Evolutionary conservation across 345 rosid genomes (phyloP), one percentile per base, ranked within the genome.

Genomic region (Heritiera littoralis): DNA sequence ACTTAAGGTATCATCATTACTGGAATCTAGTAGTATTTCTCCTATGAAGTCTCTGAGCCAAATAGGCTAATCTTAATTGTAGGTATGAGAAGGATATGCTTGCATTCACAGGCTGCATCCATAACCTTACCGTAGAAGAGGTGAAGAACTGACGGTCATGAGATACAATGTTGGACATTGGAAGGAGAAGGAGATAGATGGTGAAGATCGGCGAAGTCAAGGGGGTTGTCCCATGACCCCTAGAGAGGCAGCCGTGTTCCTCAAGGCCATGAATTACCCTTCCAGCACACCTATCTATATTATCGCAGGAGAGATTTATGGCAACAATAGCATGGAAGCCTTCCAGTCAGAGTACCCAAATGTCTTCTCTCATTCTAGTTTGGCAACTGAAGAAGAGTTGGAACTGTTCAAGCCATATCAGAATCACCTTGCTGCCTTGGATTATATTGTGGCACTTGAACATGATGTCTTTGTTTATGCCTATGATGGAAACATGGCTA

Each of bases 61-160:
- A 71, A 35, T 69, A 17, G 28, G 32, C 5, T n/a, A 28, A 66
- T 38, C 35, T 68, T 75, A 78, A 66, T 73, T 85, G 80, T 89
- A 95, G 99, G 86, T 96, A 93, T 56, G 99, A 94, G 93, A 94
- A 97, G 85, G 99, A 97, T 81, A 97, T 97, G 99, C 93, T 97
- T 60, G 93, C 99, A 35, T 97, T 97, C 87, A 97, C 99, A 4
- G 99, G 99, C 76, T 97, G 98, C 87, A 94, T 78, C 89, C 93
- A 94, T 86, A 94, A 97, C 75, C 95, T 97, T 52, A 92, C 98
- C 0, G 79, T 75, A 23, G 83, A 72, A 75, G 99, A 97, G 92
- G 92, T 8, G 87, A 87, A 81, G 96, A 97, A 45, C 99, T 97
- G 40, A 83, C 85, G 52, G 76, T 75, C 6, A 97, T 94, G 99